Conservation (phyloP, 2,329 filamentous ascomycete species). For the Fusarium sp. region DNA sequence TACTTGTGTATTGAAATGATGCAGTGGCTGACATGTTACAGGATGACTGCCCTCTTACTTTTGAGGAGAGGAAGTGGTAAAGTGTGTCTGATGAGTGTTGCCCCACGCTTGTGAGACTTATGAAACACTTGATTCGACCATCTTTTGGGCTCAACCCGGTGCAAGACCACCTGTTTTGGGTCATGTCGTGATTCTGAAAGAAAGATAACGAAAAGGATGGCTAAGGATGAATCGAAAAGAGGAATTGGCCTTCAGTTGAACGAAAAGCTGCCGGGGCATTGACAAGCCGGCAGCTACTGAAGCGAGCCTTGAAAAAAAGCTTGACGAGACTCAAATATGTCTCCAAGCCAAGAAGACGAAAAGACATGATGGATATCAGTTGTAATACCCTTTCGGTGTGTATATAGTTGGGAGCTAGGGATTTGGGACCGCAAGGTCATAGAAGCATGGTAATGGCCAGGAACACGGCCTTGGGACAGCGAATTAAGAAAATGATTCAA, state of each 20-base stretch:
- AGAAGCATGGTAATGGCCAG: constrained; percentile 30
- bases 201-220: constrained; percentile 9
- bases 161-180: background rate
- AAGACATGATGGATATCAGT: constrained; percentile 39
- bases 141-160: constrained; percentile 2
- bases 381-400: constrained; percentile 45
- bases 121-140: constrained; percentile 9
- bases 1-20: background rate
- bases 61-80: constrained; percentile 64
- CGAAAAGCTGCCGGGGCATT: background rate
- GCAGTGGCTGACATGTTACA: constrained; percentile 50
- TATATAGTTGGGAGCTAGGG: constrained; percentile 40
- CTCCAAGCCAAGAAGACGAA: constrained; percentile 19
- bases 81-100: constrained; percentile 7
- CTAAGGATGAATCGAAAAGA: constrained; percentile 12
- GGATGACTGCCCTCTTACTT: constrained; percentile 85
- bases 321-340: background rate
- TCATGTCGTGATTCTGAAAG: constrained; percentile 14
- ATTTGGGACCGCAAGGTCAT: constrained; percentile 34
- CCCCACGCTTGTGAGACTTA: constrained; percentile 11
- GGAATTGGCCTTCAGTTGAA: background rate
- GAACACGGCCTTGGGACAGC: constrained; percentile 37
- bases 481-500: constrained; percentile 27
- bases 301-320: background rate
- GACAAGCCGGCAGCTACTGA: background rate